phyloP scores from a whole-genome alignment of 768 basidiomycete species.

The Boletus fagicola region DNA sequence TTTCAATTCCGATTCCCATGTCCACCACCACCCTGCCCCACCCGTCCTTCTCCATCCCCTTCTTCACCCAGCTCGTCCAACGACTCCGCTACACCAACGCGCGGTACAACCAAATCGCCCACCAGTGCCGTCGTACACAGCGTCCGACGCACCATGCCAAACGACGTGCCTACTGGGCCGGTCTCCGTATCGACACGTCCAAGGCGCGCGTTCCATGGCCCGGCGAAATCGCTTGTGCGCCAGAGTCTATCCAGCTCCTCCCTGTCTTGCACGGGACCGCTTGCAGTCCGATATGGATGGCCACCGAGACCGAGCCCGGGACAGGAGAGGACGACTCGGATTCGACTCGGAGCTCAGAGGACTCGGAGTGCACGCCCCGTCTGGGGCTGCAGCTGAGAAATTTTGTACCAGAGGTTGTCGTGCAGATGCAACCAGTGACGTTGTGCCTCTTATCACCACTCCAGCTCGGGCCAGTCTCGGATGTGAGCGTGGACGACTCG shows the following conservation, averaged over 20 bases:
- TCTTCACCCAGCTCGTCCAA: constrained; percentile 37
- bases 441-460: not conserved
- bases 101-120: constrained; percentile 40
- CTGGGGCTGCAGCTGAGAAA: not conserved
- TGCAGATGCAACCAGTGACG: not conserved
- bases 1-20: not conserved
- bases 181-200: constrained; percentile 44
- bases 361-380: not conserved
- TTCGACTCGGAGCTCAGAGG: not conserved
- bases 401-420: not conserved
- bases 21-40: not conserved
- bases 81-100: constrained; percentile 45
- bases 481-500: not conserved
- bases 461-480: not conserved
- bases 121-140: constrained; percentile 34
- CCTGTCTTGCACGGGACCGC: not conserved
- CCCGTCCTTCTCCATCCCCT: constrained; percentile 22
- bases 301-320: not conserved
- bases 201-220: constrained; percentile 39
- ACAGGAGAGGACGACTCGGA: not conserved
- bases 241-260: not conserved
- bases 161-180: constrained; percentile 42
- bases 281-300: not conserved
- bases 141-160: constrained; percentile 47
- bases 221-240: constrained; percentile 35